Evolutionary conservation across 768 basidiomycete genomes (phyloP).

Genomic region (Cyclocybe cylindracea): DNA sequence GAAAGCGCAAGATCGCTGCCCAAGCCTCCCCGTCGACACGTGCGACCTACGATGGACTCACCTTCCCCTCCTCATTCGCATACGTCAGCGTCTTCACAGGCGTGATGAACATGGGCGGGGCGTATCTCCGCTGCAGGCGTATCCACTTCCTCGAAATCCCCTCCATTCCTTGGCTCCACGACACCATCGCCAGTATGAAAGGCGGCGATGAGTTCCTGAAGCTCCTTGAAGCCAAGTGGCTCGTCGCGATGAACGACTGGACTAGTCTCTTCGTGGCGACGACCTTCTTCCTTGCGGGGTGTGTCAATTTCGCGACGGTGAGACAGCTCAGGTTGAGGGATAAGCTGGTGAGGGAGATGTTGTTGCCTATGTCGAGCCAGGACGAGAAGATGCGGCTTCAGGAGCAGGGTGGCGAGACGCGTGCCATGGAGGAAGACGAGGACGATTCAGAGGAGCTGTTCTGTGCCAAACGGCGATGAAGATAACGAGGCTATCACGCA

Average conservation of each 20-base stretch:
- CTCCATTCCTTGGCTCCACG: conserved; percentile 10
- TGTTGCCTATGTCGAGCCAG: conserved; percentile 2
- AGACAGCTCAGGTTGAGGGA: conserved; percentile 15
- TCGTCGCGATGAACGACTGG: conserved; percentile 23
- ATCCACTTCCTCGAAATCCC: conserved; percentile 21
- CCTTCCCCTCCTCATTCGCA: conserved; percentile 15
- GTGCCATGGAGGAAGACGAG: too few species aligned
- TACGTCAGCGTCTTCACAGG: conserved; percentile 18
- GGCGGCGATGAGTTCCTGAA: conserved; percentile 8
- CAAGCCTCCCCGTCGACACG: conserved; percentile 13
- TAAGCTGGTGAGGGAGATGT: conserved; percentile 2
- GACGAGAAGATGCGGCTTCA: too few species aligned
- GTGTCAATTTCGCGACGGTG: conserved; percentile 22
- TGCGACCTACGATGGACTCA: not conserved
- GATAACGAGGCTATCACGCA: too few species aligned
- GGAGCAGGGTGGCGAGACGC: too few species aligned
- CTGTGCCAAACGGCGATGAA: too few species aligned
- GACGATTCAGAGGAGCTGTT: too few species aligned
- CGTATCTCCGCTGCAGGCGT: conserved; percentile 13
- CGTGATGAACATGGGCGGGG: conserved; percentile 15
- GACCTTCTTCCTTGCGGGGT: conserved; percentile 17
- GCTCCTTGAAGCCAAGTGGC: conserved; percentile 15
- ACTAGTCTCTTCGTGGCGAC: conserved; percentile 17
- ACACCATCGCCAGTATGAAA: not conserved
- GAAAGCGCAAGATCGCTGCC: conserved; percentile 10